These are phyloP conservation scores for Trypethelium eluteriae DNA, from an alignment of 495 filamentous ascomycete genomes.

Conservation along the genomic window DNA sequence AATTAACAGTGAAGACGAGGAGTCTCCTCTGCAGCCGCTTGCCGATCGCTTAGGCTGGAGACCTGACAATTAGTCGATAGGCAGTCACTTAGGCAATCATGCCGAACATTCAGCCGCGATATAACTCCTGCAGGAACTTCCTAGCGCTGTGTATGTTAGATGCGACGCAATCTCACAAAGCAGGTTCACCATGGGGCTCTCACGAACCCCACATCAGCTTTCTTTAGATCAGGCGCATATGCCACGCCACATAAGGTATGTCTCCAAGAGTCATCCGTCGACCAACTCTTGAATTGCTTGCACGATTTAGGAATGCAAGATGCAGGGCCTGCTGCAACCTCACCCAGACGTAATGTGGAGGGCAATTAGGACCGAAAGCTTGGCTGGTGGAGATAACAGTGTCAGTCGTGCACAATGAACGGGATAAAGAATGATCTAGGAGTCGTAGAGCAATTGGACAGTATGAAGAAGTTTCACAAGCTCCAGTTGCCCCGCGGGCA, in stretches of 20 bases:
- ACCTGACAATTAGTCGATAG: neutral
- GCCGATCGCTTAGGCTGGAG: neutral
- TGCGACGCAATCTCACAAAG: neutral
- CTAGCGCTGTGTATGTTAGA: neutral
- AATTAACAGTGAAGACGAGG: neutral
- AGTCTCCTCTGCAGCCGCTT: neutral
- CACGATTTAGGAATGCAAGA: neutral
- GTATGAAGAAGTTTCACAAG: neutral
- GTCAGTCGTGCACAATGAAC: conserved; percentile 2
- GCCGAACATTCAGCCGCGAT: neutral
- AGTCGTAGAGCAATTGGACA: neutral
- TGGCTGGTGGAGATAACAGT: neutral
- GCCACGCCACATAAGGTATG: neutral
- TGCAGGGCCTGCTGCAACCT: neutral
- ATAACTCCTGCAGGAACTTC: neutral
- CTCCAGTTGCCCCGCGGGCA: neutral
- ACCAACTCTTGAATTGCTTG: neutral
- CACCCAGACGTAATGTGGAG: neutral
- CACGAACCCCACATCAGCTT: neutral
- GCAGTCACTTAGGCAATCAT: neutral
- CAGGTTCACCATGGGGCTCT: neutral
- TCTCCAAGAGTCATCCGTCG: neutral
- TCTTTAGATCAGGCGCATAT: neutral
- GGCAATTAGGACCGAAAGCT: neutral
- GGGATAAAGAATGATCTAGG: neutral